Base-by-base conservation (phyloP, 208 protist species). In the Trypanosoma congolense region DNA sequence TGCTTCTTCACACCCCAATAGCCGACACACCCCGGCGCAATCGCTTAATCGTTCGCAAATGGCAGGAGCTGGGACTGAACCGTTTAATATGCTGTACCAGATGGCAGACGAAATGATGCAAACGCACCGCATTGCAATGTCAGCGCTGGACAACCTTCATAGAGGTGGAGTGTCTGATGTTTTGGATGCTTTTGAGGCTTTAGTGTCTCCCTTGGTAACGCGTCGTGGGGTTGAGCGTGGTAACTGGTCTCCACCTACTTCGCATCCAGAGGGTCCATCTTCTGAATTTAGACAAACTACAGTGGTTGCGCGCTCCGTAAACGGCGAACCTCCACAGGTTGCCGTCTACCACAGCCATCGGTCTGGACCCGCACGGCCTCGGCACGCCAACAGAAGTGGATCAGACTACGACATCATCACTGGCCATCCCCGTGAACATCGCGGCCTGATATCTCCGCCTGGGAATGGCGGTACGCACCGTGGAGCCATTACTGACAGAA, bases 361-460 rank as follows among this genome's bases (percentile, higher is more conserved):
- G 9, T n/a, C 14, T 8, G 0, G 42, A 19, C 48, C 18, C 21
- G 31, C 33, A 21, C 57, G 38, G 2, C 14, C 25, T 2, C 41
- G 30, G 16, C 45, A 63, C 12, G 22, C 6, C 21, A 56, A 56
- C 48, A 45, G 57, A 2, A 56, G 57, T 41, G 40, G 57, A 40
- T 29, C 33, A 21, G 51, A 35, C 24, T 57, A 30, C 45, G 43
- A 58, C 36, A 52, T 65, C 31, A 58, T 58, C 12, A 58, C 59
- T 19, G 51, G 51, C 18, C 30, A 19, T 6, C 2, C 21, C n/a
- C n/a, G 22, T 10, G 33, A 19, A 6, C 6, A 22, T 38, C 10
- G 1, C 30, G 9, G 0, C 1, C n/a, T n/a, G n/a, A n/a, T n/a
- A n/a, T n/a, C n/a, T n/a, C n/a, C n/a, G n/a, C n/a, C n/a, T n/a